Evolutionary conservation across 1,139 yeast genomes (phyloP), one percentile per base, ranked within the genome.

Genomic region (Taiozyma onychis): DNA sequence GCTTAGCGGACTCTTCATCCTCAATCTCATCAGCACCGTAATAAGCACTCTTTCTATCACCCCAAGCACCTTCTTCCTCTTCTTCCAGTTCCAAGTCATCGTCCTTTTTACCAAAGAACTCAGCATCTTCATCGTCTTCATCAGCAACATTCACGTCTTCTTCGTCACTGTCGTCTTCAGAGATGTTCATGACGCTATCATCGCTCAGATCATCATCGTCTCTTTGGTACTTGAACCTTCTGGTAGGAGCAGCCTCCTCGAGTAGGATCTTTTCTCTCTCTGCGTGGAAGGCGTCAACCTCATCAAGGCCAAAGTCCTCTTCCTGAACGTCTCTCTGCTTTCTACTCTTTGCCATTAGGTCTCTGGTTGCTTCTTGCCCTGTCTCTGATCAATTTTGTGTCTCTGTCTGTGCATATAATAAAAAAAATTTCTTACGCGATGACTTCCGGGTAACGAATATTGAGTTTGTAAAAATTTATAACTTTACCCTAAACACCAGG

Each of bases 1-100:
- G 83, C 54, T 80, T 83, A 7, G 88, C 88, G 45, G 83, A 86
- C 53, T 85, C 96, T 41, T 84, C 89, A 55, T 86, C 89, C 52
- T 85, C 91, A 2, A 73, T 67, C 35, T 78, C 84, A 61, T 84
- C 91, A 37, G 95, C 97, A 51, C 95, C 96, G 59, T 81, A 93
- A 67, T 89, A 91, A 59, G 87, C 84, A 56, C 79, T 77, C 54
- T 77, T 76, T 30, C 81, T 77, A 4, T 79, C 73, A 46, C 99
- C 98, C 98, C 99, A 91, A 8, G 86, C 86, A 52, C 74, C 75
- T 34, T 76, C 84, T 39, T 76, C 82, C 5, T 75, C 84, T 10
- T 75, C 79, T 41, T 72, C 83, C 2, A 69, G 79, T 1, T 71
- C 78, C 4, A 69, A 79, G 2, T 69, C 78, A 3, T 69, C 78